These are phyloP conservation scores for Lotmaria passim DNA, from an alignment of 208 protist species.

Conservation along the genomic window DNA sequence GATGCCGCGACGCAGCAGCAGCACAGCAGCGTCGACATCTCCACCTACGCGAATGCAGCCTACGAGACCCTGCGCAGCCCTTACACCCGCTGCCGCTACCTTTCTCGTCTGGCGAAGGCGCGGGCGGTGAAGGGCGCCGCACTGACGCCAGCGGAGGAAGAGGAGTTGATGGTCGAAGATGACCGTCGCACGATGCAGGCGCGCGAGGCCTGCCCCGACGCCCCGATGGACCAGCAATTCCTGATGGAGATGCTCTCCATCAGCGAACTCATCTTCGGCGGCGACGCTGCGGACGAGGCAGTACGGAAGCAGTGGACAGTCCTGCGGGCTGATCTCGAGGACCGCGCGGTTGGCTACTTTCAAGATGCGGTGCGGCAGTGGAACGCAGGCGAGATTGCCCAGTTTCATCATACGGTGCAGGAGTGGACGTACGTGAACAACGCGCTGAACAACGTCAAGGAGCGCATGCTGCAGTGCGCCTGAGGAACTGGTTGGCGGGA, in stretches of 20 bases:
- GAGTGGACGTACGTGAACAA: conserved; percentile 88
- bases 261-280: conserved; percentile 78
- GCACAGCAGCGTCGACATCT: conserved; percentile 37
- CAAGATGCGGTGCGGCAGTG: conserved; percentile 42
- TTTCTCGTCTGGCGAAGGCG: conserved; percentile 52
- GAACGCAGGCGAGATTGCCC: conserved; percentile 37
- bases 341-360: conserved; percentile 67
- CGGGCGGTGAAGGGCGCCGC: conserved; percentile 38
- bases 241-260: conserved; percentile 77
- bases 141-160: conserved; percentile 65
- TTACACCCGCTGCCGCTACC: conserved; percentile 81
- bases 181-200: conserved; percentile 45
- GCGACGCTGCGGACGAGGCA: conserved; percentile 46
- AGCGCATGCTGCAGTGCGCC: conserved; percentile 47
- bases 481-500: not conserved
- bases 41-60: conserved; percentile 76
- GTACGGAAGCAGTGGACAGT: conserved; percentile 51
- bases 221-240: conserved; percentile 61
- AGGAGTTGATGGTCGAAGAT: conserved; percentile 64
- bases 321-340: conserved; percentile 65
- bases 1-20: not conserved
- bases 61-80: conserved; percentile 81
- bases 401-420: conserved; percentile 53
- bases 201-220: conserved; percentile 31
- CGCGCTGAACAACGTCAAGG: conserved; percentile 62